Evolutionary conservation across 148 eudicot species (phyloP), one percentile per base, ranked within the genome.

Genomic region (Fagopyrum esculentum): DNA sequence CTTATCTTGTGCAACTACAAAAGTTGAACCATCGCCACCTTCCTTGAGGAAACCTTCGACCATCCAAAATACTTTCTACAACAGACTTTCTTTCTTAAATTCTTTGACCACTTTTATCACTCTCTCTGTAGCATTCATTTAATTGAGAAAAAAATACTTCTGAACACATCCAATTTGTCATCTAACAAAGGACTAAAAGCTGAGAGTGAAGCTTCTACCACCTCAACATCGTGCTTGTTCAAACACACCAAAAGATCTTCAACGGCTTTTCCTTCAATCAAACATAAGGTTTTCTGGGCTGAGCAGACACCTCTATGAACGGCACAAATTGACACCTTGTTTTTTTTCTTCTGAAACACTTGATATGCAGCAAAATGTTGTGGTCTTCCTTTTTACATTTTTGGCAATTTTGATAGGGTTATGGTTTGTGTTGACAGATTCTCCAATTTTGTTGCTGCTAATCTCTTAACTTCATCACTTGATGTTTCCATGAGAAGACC

Each of bases 221-320:
- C 91, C 71, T 78, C 85, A 68, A 61, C 88, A 77, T 89, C 85
- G 44, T 77, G 89, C 26, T 86, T 88, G 73, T 89, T 87, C 73
- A 90, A 80, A 77, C 91, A 87, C 47, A 77, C 78, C 77, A 89
- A 75, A 44, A 92, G 84, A 79, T 82, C 86, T 73, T 89, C 89
- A 50, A 87, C 81, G 56, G 96, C 86, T 45, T 81, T 79, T 73
- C 86, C 96, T 75, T 92, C 88, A 51, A 92, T 76, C 85, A 92
- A 82, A 76, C 96, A 92, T 74, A 90, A 92, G 7, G 96, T 90
- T 12, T 82, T 83, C 81, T 89, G 78, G 11, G 82, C 45, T 35
- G 93, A 89, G 78, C 96, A 92, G 29, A 76, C 87, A 16, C 98
- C 98, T 81, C 81, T 83, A 77, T 92, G 98, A 75, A 81, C 84